Percentiles rank a stretch among this genome's conserved stretches.
Evolutionary conservation across 345 rosid genomes (phyloP).

Genomic region (Viola odorata): DNA sequence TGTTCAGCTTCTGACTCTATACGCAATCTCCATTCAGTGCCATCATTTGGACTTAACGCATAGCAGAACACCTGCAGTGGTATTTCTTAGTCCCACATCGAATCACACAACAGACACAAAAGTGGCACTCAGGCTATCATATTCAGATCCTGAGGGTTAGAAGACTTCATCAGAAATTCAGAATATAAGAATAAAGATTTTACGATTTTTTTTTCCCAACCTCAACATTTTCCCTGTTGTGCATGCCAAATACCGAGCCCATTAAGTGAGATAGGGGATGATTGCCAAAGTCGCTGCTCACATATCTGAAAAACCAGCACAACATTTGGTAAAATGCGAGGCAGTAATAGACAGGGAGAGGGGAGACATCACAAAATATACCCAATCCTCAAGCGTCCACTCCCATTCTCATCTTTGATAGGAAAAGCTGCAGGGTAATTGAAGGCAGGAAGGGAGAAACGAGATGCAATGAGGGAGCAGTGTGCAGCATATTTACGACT

Average conservation of each 20-base stretch:
- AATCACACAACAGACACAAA: background rate
- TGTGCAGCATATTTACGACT: conserved; percentile 96
- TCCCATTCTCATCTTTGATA: conserved; percentile 55
- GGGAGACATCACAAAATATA: conserved; percentile 7
- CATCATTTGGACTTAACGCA: conserved; percentile 89
- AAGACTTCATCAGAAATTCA: background rate
- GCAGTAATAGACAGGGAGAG: too few relatives aligned
- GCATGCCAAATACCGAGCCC: conserved; percentile 99
- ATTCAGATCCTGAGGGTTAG: background rate
- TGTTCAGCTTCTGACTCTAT: conserved; percentile 89
- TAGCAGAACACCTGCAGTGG: conserved; percentile 78
- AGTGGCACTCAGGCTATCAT: background rate
- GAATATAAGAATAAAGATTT: background rate
- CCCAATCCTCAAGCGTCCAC: conserved; percentile 76
- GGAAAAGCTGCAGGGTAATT: conserved; percentile 61
- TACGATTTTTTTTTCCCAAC: conserved; percentile 28
- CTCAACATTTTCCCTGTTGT: conserved; percentile 79
- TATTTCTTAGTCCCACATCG: conserved; percentile 5
- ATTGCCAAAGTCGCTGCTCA: conserved; percentile 98
- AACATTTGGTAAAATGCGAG: too few relatives aligned
- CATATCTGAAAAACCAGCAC: conserved; percentile 8
- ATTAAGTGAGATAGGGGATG: conserved; percentile 97
- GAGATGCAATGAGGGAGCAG: conserved; percentile 82
- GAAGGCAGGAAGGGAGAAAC: conserved; percentile 73
- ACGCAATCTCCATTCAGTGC: conserved; percentile 94